Base-by-base conservation (phyloP, 108 stramenopile genomes). In the Chaetoceros tenuissimus region DNA sequence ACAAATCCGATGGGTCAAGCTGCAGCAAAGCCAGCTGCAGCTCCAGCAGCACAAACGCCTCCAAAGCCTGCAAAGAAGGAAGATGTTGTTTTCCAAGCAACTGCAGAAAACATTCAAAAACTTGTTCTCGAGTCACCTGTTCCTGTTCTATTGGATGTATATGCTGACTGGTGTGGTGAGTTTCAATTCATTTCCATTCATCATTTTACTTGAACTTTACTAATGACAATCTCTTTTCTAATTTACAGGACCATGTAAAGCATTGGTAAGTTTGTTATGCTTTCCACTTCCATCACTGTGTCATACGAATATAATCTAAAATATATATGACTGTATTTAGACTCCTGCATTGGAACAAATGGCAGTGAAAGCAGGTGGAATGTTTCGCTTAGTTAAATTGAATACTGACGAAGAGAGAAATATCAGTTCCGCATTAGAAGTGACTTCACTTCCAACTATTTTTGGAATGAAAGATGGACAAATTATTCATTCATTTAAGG, bases 71-170 rank as follows among this genome's bases (percentile, higher is more conserved):
- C 78, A 0, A 62, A 75, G 28, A 87, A 84, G 46, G 67, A 71
- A 29, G 78, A 82, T 46, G 91, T 92, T 27, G 79, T 92, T 2
- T 88, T 92, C 57, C 84, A 92, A 52, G 78, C 77, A 0, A 88
- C 84, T 1, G 65, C 85, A 16, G 74, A 61, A 17, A 66, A 88
- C 21, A 56, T 92, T 0, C 87, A 92, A 51, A 63, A 74, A 31
- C 69, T 92, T 20, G 84, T 88, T 0, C 62, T 92, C 21, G 87
- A 92, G 72, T 88, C 87, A 17, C 87, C 91, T 8, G 91, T 92
- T 20, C 91, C 91, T 0, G 91, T 92, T 2, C 69, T 92, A 24
- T 57, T 92, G 3, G 91, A 92, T 55, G 63, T 87, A 17, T 92
- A 92, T 48, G 87, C 87, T 0, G 86, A 84, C 53, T 85, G 90